phyloP scores from a whole-genome alignment of 805 yeast species.

The Saturnispora galanensis region DNA sequence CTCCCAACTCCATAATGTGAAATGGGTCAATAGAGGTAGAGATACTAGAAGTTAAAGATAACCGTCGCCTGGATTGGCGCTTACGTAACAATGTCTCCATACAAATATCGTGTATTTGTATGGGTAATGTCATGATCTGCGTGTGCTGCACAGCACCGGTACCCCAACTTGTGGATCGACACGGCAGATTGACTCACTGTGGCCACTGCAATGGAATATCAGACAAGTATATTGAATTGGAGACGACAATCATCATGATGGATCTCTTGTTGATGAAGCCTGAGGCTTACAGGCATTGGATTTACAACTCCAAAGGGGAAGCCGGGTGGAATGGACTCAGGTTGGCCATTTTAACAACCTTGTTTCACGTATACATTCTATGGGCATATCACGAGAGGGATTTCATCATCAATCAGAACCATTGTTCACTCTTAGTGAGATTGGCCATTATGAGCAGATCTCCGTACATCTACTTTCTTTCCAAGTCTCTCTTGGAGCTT shows the following conservation, averaged over 20 bases:
- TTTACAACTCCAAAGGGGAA: constrained; percentile 1
- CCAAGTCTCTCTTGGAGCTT: constrained; percentile 35
- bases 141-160: constrained; percentile 7
- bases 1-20: no score
- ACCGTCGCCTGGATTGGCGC: no score
- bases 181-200: constrained; percentile 4
- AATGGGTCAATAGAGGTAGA: no score
- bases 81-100: no score
- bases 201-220: constrained; percentile 57
- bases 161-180: constrained; percentile 5
- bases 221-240: constrained; percentile 88
- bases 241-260: constrained; percentile 70
- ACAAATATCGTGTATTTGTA: neutral
- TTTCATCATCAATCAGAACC: constrained; percentile 16
- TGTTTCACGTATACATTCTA: constrained; percentile 80
- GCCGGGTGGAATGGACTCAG: constrained; percentile 25
- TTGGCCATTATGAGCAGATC: constrained; percentile 28
- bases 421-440: constrained; percentile 19
- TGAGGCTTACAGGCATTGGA: constrained; percentile 68
- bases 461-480: constrained; percentile 50
- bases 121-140: constrained; percentile 1
- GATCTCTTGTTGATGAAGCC: constrained; percentile 79
- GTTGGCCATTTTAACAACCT: constrained; percentile 48
- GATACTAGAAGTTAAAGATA: no score
- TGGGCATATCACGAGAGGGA: constrained; percentile 87